Percentiles rank a stretch among this genome's conserved stretches.
Evolutionary conservation across 306 rosid species (phyloP).

Genomic region (Cyamopsis tetragonoloba): DNA sequence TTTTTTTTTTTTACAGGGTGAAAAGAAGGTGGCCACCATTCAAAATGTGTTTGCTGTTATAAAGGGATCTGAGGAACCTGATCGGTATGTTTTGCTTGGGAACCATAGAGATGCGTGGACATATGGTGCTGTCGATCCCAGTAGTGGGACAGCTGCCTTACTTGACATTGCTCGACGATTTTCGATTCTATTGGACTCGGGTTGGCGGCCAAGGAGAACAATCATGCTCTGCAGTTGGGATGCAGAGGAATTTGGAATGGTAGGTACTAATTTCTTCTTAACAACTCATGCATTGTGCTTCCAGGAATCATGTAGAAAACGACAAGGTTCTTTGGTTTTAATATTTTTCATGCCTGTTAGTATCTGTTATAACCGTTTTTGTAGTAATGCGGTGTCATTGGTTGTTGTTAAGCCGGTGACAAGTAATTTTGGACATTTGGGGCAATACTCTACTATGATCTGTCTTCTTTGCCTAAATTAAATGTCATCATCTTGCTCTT

Average conservation of each 20-base stretch:
- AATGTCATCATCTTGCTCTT: neutral
- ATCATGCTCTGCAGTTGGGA: conserved; percentile 54
- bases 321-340: neutral
- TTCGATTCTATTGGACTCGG: conserved; percentile 45
- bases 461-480: neutral
- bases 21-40: conserved; percentile 61
- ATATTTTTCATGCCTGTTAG: neutral
- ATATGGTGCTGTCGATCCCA: conserved; percentile 93
- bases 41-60: conserved; percentile 77
- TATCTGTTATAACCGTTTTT: neutral
- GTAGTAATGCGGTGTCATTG: neutral
- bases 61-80: conserved; percentile 81
- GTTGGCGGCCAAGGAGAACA: conserved; percentile 84
- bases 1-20: conserved; percentile 54
- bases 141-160: conserved; percentile 90
- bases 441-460: neutral
- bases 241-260: conserved; percentile 58
- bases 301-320: neutral
- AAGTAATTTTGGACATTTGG: neutral
- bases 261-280: conserved; percentile 22
- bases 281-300: neutral
- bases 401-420: conserved; percentile 6
- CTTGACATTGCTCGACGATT: conserved; percentile 91
- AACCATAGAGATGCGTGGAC: conserved; percentile 99
- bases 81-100: conserved; percentile 87